Percentiles rank a stretch among this genome's conserved stretches.
phyloP scores from a whole-genome alignment of 2,329 filamentous ascomycete genomes.

The Fusarium luffae region DNA sequence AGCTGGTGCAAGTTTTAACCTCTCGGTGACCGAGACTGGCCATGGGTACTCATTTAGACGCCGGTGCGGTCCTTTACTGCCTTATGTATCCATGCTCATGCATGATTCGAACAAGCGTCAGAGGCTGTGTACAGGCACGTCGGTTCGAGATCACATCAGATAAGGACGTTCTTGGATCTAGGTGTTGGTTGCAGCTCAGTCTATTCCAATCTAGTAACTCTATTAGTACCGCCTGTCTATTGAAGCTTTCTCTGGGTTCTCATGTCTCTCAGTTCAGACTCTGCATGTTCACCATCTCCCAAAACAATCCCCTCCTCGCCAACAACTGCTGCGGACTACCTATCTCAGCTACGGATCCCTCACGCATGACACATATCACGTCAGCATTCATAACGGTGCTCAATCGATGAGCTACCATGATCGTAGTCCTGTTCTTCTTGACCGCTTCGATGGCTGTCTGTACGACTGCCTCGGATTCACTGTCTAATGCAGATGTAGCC shows the following conservation, averaged over 20 bases:
- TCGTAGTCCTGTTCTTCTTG: conserved; percentile 68
- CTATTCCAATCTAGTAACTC: background rate
- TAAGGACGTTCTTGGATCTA: background rate
- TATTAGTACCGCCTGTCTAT: background rate
- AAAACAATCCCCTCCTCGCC: conserved; percentile 21
- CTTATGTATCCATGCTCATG: background rate
- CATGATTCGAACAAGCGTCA: background rate
- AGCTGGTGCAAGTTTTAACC: background rate
- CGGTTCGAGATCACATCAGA: background rate
- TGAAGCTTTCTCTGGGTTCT: background rate
- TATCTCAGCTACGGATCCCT: conserved; percentile 54
- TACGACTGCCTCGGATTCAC: conserved; percentile 68
- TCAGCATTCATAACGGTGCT: conserved; percentile 56
- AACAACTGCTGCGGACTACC: conserved; percentile 50
- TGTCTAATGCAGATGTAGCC: conserved; percentile 73
- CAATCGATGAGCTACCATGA: conserved; percentile 72
- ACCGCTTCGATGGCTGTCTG: conserved; percentile 75
- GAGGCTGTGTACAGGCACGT: background rate
- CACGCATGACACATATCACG: conserved; percentile 56
- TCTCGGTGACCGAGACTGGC: background rate
- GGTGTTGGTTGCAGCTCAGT: background rate
- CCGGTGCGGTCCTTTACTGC: background rate
- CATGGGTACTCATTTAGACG: background rate
- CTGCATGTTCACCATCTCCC: conserved; percentile 28
- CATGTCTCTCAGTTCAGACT: background rate